Evolutionary conservation across 2,329 filamentous ascomycete genomes (phyloP), one percentile per base, ranked within the genome.

Genomic region (Trichoderma gracile): DNA sequence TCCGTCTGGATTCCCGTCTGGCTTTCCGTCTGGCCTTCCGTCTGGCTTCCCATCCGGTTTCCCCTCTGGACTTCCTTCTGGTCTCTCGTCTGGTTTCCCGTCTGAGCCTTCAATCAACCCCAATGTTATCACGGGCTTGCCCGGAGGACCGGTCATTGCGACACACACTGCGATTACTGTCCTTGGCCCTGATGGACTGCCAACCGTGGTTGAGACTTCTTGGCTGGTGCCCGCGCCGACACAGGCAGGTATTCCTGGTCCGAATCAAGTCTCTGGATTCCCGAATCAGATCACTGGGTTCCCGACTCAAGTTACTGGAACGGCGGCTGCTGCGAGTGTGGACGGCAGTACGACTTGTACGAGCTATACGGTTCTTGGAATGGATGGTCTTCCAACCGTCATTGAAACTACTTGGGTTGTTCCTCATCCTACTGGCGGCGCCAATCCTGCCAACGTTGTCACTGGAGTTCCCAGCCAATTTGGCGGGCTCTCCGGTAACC

Each of bases 371-470:
- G 64, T 71, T 15, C 66, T 71, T 15, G 74, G 71, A 7, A n/a
- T 67, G 25, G 68, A 72, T 61, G 74, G 74, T 3, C 70, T 71
- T 43, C 70, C 74, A 19, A 72, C 73, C 7, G 63, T 74, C 8
- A 62, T 74, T 43, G 70, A 75, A 15, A 70, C 75, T 17, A 77
- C 75, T 8, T 69, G 73, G 61, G 64, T 72, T 10, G 57, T 76
- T 47, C 68, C 73, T 19, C 55, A 66, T 30, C 69, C 72, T 14
- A 65, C 72, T 1, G 65, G 61, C 42, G 55, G n/a, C 17, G 42
- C 65, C 17, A 66, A 56, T 17, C 49, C 64, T 23, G 52, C 55
- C 40, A 55, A 55, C 38, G 19, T 62, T 25, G n/a, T 65, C 33
- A 63, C 58, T 25, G 50, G 49, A 3, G 30, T 55, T 5, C 58